Evolutionary conservation across 441 rosid genomes (phyloP).

Genomic region (Metrosideros polymorpha): DNA sequence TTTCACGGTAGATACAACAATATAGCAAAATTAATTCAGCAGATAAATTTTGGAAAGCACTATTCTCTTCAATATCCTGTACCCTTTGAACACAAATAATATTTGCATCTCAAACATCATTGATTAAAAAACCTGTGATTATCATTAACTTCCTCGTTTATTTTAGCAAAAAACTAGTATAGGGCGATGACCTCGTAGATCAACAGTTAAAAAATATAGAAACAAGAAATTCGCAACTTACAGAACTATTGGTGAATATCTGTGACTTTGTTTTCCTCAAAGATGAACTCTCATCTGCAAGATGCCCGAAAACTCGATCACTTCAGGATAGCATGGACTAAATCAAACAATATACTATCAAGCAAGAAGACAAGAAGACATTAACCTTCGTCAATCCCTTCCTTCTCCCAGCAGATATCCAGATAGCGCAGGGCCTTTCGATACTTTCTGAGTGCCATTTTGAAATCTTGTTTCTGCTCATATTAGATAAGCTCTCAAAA

Average conservation of each 20-base stretch:
- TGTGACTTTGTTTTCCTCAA: slow-evolving; percentile 89
- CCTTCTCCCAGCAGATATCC: slow-evolving; percentile 98
- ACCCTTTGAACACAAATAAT: not conserved
- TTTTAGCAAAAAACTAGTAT: not conserved
- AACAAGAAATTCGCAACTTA: slow-evolving; percentile 22
- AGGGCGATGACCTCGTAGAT: not conserved
- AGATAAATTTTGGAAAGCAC: not conserved
- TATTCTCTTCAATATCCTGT: not conserved
- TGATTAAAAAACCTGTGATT: not conserved
- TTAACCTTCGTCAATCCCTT: slow-evolving; percentile 85
- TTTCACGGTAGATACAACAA: not conserved
- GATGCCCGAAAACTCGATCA: not conserved
- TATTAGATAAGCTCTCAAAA: not conserved
- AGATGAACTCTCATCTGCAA: slow-evolving; percentile 60
- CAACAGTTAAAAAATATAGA: not conserved
- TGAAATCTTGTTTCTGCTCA: slow-evolving; percentile 72
- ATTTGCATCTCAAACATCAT: not conserved
- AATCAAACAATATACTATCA: not conserved
- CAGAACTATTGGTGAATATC: slow-evolving; percentile 87
- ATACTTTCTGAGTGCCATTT: slow-evolving; percentile 91
- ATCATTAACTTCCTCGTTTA: not conserved
- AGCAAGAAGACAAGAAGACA: not conserved
- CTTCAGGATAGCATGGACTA: not conserved
- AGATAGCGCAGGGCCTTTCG: slow-evolving; percentile 83
- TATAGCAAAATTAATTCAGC: not conserved